Evolutionary conservation across 176 grass and related monocot genomes (phyloP).

Genomic region (Calamus simplicifolius): DNA sequence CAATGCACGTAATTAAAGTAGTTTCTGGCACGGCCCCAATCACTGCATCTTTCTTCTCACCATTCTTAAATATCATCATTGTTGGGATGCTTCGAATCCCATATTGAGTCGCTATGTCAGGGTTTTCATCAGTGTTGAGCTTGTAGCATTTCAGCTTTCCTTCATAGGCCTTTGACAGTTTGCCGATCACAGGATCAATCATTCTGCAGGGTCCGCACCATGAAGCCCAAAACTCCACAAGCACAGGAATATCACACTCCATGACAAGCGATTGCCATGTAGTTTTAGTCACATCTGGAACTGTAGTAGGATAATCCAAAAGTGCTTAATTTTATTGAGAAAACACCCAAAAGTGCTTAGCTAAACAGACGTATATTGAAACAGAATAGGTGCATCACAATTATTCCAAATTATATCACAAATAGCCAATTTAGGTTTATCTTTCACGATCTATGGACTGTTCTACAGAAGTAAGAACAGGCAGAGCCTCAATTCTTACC

Average conservation of each 20-base stretch:
- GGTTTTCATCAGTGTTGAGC: conserved; percentile 16
- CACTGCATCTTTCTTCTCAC: conserved; percentile 11
- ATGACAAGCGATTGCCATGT: conserved; percentile 8
- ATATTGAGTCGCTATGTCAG: conserved; percentile 5
- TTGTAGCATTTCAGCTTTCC: conserved; percentile 20
- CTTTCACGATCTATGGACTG: too few species aligned
- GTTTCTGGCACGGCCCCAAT: neutral
- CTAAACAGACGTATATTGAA: too few species aligned
- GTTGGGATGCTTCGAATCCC: conserved; percentile 11
- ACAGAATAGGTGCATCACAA: too few species aligned
- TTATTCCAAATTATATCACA: too few species aligned
- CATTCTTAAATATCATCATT: conserved; percentile 15
- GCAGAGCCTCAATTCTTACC: too few species aligned
- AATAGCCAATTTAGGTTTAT: too few species aligned
- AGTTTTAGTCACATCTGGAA: neutral
- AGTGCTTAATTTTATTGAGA: too few species aligned
- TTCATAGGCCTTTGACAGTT: conserved; percentile 10
- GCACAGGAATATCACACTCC: conserved; percentile 1
- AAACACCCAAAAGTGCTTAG: too few species aligned
- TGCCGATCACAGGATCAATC: conserved; percentile 8
- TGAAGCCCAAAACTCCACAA: conserved; percentile 11
- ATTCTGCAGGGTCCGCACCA: conserved; percentile 15
- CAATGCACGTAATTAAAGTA: neutral
- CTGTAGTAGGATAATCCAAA: neutral
- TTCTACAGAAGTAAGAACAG: too few species aligned